These are phyloP conservation scores for Pyrus communis DNA, from an alignment of 306 rosid genomes.

Conservation along the genomic window DNA sequence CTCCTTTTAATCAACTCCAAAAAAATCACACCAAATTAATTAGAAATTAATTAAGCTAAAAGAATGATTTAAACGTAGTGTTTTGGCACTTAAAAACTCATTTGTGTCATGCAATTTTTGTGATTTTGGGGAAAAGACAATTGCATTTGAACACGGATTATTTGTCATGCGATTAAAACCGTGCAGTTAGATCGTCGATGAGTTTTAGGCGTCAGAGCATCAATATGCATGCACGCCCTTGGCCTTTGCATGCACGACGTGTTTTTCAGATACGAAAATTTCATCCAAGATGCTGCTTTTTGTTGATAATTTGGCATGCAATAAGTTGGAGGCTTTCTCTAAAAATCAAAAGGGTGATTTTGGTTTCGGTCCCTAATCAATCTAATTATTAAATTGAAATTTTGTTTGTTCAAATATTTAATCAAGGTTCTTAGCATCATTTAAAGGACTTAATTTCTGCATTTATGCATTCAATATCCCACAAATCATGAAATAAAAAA, in stretches of 20 bases:
- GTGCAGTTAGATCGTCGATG: neutral
- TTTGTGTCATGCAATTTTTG: neutral
- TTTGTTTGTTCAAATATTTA: too few species aligned
- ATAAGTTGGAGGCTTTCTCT: neutral
- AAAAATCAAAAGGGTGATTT: neutral
- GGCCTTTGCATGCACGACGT: neutral
- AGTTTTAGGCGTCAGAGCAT: neutral
- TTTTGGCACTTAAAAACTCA: neutral
- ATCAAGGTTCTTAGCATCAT: too few species aligned
- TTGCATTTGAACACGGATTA: neutral
- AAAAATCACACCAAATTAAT: neutral
- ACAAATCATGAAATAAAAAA: too few species aligned
- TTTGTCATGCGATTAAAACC: neutral
- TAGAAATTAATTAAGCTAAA: neutral
- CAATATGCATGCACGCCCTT: neutral
- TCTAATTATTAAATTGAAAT: too few species aligned
- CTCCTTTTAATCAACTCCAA: neutral
- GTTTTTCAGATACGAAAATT: neutral
- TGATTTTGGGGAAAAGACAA: neutral
- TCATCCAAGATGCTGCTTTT: neutral
- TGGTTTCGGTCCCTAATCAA: too few species aligned
- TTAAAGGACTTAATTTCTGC: too few species aligned
- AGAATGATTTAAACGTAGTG: neutral
- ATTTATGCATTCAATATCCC: too few species aligned
- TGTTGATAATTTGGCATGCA: neutral